Percentiles rank a stretch among this genome's conserved stretches.
Evolutionary conservation across 148 eudicot species (phyloP).

Genomic region (Tetragonia tetragonoides): DNA sequence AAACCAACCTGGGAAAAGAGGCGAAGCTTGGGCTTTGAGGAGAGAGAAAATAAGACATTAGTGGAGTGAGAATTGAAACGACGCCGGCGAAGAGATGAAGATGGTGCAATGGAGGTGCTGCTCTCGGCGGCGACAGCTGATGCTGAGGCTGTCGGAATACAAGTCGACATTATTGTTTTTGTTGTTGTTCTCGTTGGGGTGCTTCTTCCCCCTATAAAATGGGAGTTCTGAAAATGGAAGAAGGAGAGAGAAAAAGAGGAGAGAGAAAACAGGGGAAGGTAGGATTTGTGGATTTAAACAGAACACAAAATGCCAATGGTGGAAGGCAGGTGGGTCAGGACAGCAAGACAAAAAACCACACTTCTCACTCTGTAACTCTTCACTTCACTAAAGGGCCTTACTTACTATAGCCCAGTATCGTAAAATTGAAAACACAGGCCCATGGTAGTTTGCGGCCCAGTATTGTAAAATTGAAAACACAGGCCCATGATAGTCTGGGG

Average conservation of each 20-base stretch:
- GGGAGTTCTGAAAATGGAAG: not conserved
- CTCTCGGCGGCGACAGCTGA: not conserved
- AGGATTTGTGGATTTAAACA: not conserved
- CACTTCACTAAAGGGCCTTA: too few relatives aligned
- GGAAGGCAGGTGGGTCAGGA: too few relatives aligned
- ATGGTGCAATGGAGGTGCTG: not conserved
- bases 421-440: too few relatives aligned
- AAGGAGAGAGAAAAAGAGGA: constrained; percentile 1
- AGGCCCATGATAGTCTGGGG: too few relatives aligned
- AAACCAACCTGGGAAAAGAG: constrained; percentile 20
- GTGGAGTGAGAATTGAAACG: not conserved
- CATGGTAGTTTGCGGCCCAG: too few relatives aligned
- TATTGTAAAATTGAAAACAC: too few relatives aligned
- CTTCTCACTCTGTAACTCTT: too few relatives aligned
- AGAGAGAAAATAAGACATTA: constrained; percentile 15
- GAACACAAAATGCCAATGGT: too few relatives aligned
- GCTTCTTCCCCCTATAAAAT: not conserved
- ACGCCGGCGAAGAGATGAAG: constrained; percentile 18
- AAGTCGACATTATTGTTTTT: constrained; percentile 15
- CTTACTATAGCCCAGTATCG: too few relatives aligned
- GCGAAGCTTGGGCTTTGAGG: constrained; percentile 27
- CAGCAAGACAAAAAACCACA: too few relatives aligned
- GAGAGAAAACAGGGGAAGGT: not conserved
- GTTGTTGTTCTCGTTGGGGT: too few relatives aligned
- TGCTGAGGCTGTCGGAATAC: constrained; percentile 17